Evolutionary conservation across 2,329 filamentous ascomycete species (phyloP).

Genomic region (Monilinia aucupariae): DNA sequence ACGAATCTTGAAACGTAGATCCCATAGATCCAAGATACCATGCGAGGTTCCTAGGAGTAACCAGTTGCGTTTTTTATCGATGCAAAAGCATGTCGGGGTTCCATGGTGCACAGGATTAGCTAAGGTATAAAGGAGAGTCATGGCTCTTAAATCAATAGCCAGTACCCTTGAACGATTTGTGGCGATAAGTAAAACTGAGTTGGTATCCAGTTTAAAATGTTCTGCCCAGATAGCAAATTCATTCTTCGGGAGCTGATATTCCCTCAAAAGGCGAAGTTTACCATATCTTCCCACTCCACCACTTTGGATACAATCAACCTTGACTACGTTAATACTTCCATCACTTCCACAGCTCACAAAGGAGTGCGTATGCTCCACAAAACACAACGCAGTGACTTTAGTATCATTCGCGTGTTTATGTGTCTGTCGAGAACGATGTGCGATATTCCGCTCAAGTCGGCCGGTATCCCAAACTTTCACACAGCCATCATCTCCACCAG

Average conservation of each 20-base stretch:
- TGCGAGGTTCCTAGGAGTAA: constrained; percentile 86
- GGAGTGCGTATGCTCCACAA: constrained; percentile 88
- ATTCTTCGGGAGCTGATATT: constrained; percentile 67
- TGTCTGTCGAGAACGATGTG: constrained; percentile 79
- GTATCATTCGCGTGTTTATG: constrained; percentile 68
- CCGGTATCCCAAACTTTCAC: constrained; percentile 93
- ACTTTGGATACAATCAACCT: constrained; percentile 53
- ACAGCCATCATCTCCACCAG: constrained; percentile 82
- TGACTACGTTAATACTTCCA: constrained; percentile 83
- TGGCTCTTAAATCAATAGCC: constrained; percentile 79
- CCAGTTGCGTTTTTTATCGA: constrained; percentile 85
- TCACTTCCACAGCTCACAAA: constrained; percentile 89
- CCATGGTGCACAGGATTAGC: constrained; percentile 90
- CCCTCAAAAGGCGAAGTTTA: constrained; percentile 68
- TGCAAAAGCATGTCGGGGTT: constrained; percentile 82
- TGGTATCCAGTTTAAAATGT: constrained; percentile 77
- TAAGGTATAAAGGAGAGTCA: constrained; percentile 74
- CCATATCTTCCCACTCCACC: constrained; percentile 66
- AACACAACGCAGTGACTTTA: constrained; percentile 76
- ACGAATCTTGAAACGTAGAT: constrained; percentile 86
- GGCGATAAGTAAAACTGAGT: constrained; percentile 77
- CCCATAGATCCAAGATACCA: constrained; percentile 90
- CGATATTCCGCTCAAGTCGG: constrained; percentile 84
- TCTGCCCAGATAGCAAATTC: constrained; percentile 88
- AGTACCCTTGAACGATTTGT: constrained; percentile 81